phyloP scores from a whole-genome alignment of 257 asterid genomes.

The Vinca minor region DNA sequence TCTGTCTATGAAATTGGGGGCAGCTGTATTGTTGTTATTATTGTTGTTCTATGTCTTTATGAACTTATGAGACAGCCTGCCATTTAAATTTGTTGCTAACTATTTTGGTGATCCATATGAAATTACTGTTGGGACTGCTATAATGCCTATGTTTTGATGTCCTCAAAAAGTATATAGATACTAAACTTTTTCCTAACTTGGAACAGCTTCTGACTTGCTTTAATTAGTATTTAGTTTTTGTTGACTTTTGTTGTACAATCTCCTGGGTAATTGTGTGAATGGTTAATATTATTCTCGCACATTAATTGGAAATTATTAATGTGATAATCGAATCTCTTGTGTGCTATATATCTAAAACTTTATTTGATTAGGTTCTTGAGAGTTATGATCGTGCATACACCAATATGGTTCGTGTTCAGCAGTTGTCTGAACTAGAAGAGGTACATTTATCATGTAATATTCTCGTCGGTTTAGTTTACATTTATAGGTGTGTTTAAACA shows the following conservation, averaged over 20 bases:
- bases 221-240: not conserved
- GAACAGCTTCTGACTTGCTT: not conserved
- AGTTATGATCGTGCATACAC: slow-evolving; percentile 98
- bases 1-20: too few species aligned
- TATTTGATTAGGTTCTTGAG: slow-evolving; percentile 69
- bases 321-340: not conserved
- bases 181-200: not conserved
- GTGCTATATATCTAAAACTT: not conserved
- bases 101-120: not conserved
- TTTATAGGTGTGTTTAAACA: not conserved
- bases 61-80: not conserved
- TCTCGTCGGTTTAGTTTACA: not conserved
- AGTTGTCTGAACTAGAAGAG: slow-evolving; percentile 94
- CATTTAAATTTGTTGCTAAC: not conserved
- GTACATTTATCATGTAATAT: slow-evolving; percentile 37
- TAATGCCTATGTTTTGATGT: slow-evolving; percentile 3
- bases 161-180: not conserved
- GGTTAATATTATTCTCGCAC: not conserved
- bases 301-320: not conserved
- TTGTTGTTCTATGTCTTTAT: not conserved
- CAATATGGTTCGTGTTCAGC: slow-evolving; percentile 99
- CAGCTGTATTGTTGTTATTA: too few species aligned
- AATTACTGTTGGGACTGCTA: not conserved
- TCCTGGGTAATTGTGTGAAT: not conserved
- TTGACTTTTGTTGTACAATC: not conserved